phyloP scores from a whole-genome alignment of 2,329 filamentous ascomycete species.

The Fonsecaea nubica region DNA sequence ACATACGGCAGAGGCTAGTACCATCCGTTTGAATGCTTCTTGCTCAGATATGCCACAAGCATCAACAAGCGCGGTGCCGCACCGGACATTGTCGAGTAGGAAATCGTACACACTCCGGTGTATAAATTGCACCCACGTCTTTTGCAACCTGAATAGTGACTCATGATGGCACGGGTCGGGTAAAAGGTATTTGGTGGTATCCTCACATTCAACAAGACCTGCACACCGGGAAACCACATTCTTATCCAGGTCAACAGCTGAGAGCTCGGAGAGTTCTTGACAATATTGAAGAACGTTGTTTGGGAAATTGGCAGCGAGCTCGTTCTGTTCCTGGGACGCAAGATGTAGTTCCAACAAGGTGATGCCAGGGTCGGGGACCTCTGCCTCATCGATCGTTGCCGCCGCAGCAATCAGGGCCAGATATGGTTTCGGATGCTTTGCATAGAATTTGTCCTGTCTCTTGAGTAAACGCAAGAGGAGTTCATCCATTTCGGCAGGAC shows the following conservation, averaged over 20 bases:
- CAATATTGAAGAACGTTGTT: neutral
- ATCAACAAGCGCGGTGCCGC: neutral
- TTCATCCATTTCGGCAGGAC: conserved; percentile 20
- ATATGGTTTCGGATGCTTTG: conserved; percentile 26
- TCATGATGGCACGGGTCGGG: neutral
- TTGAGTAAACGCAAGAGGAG: conserved; percentile 19
- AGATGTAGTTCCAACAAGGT: conserved; percentile 17
- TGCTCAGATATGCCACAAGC: neutral
- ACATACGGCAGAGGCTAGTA: neutral
- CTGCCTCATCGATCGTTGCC: too few relatives aligned
- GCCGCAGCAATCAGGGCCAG: conserved; percentile 4
- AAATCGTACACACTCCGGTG: conserved; percentile 20
- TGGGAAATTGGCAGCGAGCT: neutral
- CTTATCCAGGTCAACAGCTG: neutral
- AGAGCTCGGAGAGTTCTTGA: neutral
- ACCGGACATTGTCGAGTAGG: neutral
- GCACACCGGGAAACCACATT: conserved; percentile 13
- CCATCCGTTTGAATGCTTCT: neutral
- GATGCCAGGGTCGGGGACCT: too few relatives aligned
- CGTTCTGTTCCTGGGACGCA: neutral
- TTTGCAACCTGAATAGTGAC: neutral
- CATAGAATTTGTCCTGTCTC: conserved; percentile 25
- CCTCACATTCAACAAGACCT: conserved; percentile 13
- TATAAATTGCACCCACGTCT: neutral
- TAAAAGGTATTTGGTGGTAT: too few relatives aligned